Evolutionary conservation across 495 filamentous ascomycete genomes (phyloP).

Genomic region (Choiromyces venosus): DNA sequence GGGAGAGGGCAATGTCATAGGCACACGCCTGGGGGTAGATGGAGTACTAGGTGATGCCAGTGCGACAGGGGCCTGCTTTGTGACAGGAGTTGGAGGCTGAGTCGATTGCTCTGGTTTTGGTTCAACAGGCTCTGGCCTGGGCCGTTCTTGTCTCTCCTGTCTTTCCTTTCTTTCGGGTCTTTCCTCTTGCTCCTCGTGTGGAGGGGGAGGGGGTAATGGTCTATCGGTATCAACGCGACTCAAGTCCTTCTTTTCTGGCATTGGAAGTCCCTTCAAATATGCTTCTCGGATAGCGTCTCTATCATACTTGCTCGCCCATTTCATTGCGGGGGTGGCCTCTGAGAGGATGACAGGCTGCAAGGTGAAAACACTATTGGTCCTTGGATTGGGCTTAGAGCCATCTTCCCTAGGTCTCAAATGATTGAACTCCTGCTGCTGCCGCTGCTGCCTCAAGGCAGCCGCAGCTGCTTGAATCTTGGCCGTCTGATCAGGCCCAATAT

Average conservation of each 20-base stretch:
- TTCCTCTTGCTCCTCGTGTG: conserved; percentile 20
- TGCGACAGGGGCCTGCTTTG: neutral
- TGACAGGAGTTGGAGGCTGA: neutral
- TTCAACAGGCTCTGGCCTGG: neutral
- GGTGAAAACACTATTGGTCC: conserved; percentile 84
- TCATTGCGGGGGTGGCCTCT: conserved; percentile 87
- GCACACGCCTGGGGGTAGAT: conserved; percentile 17
- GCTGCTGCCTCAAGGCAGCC: conserved; percentile 62
- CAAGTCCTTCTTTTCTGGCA: conserved; percentile 26
- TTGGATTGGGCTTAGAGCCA: conserved; percentile 39
- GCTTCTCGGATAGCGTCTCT: conserved; percentile 73
- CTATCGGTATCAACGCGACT: conserved; percentile 33
- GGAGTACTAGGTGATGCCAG: neutral
- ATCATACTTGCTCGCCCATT: conserved; percentile 89
- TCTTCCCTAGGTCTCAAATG: conserved; percentile 31
- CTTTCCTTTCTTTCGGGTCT: neutral
- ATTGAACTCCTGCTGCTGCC: conserved; percentile 42
- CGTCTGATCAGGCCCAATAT: conserved; percentile 85
- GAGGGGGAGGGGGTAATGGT: conserved; percentile 35
- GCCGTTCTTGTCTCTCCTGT: neutral
- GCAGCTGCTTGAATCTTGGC: conserved; percentile 88
- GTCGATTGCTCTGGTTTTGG: neutral
- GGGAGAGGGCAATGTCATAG: conserved; percentile 39
- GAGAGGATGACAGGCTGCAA: conserved; percentile 78
- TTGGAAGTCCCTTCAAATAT: conserved; percentile 54